These are phyloP conservation scores for Microsporum audouinii DNA, from an alignment of 2,329 filamentous ascomycete genomes.

Conservation along the genomic window DNA sequence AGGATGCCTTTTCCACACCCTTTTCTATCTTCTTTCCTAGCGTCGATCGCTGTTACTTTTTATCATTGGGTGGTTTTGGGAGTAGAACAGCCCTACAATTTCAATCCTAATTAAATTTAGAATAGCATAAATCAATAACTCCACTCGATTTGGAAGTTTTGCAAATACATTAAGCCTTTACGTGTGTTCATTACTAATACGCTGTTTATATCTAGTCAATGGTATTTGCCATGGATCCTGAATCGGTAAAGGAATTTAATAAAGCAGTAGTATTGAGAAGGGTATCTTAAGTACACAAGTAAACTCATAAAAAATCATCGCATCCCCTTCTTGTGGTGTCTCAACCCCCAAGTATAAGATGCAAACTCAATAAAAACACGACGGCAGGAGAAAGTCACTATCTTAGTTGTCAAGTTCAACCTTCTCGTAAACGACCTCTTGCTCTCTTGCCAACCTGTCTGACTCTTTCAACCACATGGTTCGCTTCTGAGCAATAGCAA, in stretches of 20 bases:
- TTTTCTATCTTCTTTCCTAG: not conserved
- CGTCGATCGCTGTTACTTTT: not conserved
- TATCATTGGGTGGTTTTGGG: not conserved
- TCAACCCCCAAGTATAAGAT: not conserved
- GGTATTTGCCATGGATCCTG: no score
- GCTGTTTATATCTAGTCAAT: not conserved
- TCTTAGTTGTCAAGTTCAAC: not conserved
- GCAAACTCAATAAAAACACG: not conserved
- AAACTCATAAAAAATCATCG: not conserved
- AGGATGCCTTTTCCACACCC: not conserved
- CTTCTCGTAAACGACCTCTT: conserved; percentile 2
- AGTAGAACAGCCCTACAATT: no score
- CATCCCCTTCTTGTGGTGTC: not conserved
- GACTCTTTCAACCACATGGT: conserved; percentile 9
- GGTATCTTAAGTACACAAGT: not conserved
- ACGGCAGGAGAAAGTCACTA: not conserved
- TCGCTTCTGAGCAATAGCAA: conserved; percentile 6
- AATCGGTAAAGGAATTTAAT: no score
- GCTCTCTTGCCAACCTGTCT: conserved; percentile 8
- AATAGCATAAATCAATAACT: not conserved
- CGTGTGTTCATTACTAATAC: not conserved
- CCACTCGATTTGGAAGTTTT: not conserved
- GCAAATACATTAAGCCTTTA: no score
- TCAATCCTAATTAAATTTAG: not conserved
- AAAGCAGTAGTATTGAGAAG: not conserved